phyloP scores from a whole-genome alignment of 306 rosid species.

The Ormosia emarginata region DNA sequence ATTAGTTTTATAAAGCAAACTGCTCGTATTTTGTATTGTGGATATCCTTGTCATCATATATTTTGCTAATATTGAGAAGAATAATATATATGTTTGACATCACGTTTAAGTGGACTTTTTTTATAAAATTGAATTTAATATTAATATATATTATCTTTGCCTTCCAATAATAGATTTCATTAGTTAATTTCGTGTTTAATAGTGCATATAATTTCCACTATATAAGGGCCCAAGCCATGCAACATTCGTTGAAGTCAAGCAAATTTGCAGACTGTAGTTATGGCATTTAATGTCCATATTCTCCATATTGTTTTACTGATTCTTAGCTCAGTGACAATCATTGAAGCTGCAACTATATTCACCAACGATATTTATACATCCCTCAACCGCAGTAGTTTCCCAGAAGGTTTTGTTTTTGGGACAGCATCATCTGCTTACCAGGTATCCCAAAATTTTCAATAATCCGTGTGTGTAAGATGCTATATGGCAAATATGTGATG shows the following conservation, averaged over 20 bases:
- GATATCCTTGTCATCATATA: background rate
- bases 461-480: background rate
- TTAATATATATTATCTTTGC: background rate
- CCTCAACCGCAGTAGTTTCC: constrained; percentile 22
- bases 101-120: background rate
- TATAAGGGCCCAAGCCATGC: background rate
- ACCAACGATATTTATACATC: background rate
- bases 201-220: background rate
- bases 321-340: background rate
- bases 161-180: background rate
- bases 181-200: background rate
- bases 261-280: background rate
- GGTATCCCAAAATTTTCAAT: background rate
- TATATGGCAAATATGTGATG: background rate
- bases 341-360: background rate
- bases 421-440: constrained; percentile 32
- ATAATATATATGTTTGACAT: background rate
- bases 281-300: constrained; percentile 8
- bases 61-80: background rate
- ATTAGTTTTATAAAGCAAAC: no score
- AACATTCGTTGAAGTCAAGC: background rate
- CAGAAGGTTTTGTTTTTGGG: constrained; percentile 29
- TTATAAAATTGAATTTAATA: background rate
- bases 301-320: background rate
- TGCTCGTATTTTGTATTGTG: no score